Percentiles rank a stretch among this genome's conserved stretches.
These are phyloP conservation scores for Cordyceps fumosorosea DNA, from an alignment of 2,329 filamentous ascomycete genomes.

Conservation along the genomic window DNA sequence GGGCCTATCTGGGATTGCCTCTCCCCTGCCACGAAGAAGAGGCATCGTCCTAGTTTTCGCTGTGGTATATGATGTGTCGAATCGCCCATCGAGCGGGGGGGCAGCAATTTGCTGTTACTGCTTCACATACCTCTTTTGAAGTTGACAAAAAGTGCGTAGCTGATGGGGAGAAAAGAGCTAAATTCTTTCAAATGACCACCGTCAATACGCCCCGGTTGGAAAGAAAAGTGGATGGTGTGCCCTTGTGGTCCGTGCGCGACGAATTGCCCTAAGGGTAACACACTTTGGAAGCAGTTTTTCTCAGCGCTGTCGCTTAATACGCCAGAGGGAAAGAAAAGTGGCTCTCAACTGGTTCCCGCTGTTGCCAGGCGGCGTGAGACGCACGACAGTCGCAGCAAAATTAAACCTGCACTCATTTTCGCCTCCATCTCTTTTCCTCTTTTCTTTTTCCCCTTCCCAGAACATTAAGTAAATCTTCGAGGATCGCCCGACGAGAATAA, in stretches of 20 bases:
- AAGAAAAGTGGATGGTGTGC: slow-evolving; percentile 28
- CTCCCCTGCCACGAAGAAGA: slow-evolving; percentile 48
- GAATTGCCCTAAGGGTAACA: slow-evolving; percentile 36
- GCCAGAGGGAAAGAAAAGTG: background rate
- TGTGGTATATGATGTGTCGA: slow-evolving; percentile 18
- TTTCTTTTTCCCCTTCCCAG: slow-evolving; percentile 20
- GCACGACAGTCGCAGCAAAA: slow-evolving; percentile 20
- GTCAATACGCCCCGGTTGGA: background rate
- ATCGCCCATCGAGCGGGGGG: slow-evolving; percentile 23
- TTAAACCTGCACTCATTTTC: slow-evolving; percentile 18
- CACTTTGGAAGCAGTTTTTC: background rate
- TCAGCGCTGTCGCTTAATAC: slow-evolving; percentile 1
- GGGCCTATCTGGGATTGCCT: slow-evolving; percentile 48
- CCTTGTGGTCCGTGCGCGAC: slow-evolving; percentile 35
- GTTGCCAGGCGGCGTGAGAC: slow-evolving; percentile 9
- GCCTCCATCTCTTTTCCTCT: slow-evolving; percentile 14
- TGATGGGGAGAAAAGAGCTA: slow-evolving; percentile 8
- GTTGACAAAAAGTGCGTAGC: slow-evolving; percentile 14
- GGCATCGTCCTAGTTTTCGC: slow-evolving; percentile 32
- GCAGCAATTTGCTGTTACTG: slow-evolving; percentile 8
- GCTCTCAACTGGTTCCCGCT: background rate
- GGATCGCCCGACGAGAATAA: slow-evolving; percentile 57
- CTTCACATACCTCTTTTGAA: slow-evolving; percentile 41
- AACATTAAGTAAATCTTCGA: slow-evolving; percentile 51
- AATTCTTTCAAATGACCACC: background rate